Conservation (phyloP, 2,329 filamentous ascomycete species). For the Hyphodiscus sp. region DNA sequence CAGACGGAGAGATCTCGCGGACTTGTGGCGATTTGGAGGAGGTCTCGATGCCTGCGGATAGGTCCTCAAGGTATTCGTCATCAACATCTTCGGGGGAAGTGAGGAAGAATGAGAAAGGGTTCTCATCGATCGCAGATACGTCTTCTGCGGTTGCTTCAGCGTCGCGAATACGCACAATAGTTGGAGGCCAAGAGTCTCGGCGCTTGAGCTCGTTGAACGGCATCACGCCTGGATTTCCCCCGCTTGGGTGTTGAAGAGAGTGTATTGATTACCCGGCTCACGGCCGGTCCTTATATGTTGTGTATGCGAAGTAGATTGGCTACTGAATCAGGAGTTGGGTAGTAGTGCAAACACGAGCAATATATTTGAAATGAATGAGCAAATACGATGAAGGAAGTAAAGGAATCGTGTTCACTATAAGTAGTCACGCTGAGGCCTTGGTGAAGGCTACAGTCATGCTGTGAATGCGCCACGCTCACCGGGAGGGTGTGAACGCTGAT, state of each 20-base stretch:
- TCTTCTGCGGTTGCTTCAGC: slow-evolving; percentile 9
- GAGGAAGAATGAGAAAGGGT: slow-evolving; percentile 31
- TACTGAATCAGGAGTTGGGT: background rate
- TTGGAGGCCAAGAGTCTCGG: slow-evolving; percentile 31
- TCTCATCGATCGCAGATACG: slow-evolving; percentile 25
- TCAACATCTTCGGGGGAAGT: slow-evolving; percentile 26
- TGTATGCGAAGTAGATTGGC: background rate
- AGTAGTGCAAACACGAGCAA: slow-evolving; percentile 1
- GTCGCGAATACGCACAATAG: slow-evolving; percentile 23
- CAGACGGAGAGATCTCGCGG: slow-evolving; percentile 26
- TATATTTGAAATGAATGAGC: background rate
- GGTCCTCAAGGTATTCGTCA: slow-evolving; percentile 25
- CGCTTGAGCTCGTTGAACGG: slow-evolving; percentile 19
- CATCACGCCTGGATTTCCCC: slow-evolving; percentile 3
- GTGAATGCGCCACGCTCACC: slow-evolving; percentile 18
- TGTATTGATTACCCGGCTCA: slow-evolving; percentile 22
- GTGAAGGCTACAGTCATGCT: slow-evolving; percentile 13
- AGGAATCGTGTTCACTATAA: slow-evolving; percentile 13
- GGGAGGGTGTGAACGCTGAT: slow-evolving; percentile 17
- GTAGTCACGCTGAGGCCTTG: slow-evolving; percentile 22
- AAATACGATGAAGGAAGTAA: slow-evolving; percentile 11
- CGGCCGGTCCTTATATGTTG: slow-evolving; percentile 26
- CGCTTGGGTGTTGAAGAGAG: background rate
- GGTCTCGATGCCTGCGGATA: slow-evolving; percentile 29
- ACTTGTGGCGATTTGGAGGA: slow-evolving; percentile 18